Evolutionary conservation across 2,329 filamentous ascomycete species (phyloP), one percentile per base, ranked within the genome.

Genomic region (Fusarium nisikadoi): DNA sequence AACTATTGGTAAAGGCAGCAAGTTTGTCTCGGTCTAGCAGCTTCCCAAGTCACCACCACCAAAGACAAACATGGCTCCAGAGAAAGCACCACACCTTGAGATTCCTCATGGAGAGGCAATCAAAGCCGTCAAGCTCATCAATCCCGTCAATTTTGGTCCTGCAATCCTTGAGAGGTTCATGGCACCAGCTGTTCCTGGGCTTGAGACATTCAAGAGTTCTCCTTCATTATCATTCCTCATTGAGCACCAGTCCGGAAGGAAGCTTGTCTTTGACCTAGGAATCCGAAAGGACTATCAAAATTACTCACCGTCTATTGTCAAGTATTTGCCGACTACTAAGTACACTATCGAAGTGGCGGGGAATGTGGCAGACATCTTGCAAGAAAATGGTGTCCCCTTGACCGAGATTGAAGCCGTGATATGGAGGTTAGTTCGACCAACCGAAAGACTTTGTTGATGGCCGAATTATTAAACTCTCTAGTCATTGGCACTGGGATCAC

Each of bases 401-500:
- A 23, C 36, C 19, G 59, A 70, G 5, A 46, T 75, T 36, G 73
- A 75, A n/a, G 72, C 68, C 2, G 73, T 75, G 16, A 74, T 74
- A 25, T 75, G 73, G 73, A 75, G 73, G 73, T 67, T 2, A 55
- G 70, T 65, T 23, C 19, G 9, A 3, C 6, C 14, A 17, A n/a
- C 33, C 13, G 16, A 20, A 14, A 11, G 8, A 3, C 8, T 20
- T 11, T 14, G 5, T 8, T 12, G 10, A 46, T 31, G 17, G 4
- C 4, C 8, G 2, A 25, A 33, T 38, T 45, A 29, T 60, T 72
- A 6, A 72, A 29, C 0, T 19, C 0, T 35, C 5, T 14, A 80
- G 83, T 61, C 85, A 88, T 68, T 85, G 81, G 77, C 83, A 86
- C 67, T 85, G 81, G 76, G 87, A 89, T 72, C 88, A 89, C 62